A percentile compares a stretch with the other conserved stretches of the same genome.
phyloP scores from a whole-genome alignment of 179 eudicot genomes.

The Sideroxylon spinosum region DNA sequence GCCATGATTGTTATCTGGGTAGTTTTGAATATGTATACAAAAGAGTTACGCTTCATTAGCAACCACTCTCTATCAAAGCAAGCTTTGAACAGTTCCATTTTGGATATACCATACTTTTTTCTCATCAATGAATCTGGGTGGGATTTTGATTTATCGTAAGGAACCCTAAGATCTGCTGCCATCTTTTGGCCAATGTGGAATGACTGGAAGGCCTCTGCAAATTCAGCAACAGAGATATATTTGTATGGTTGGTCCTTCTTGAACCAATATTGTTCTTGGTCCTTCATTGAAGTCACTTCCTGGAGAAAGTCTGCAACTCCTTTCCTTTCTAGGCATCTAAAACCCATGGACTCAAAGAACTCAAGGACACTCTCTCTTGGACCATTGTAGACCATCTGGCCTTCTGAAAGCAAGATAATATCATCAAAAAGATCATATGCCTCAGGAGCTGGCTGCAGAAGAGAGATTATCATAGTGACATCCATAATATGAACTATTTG shows the following conservation, averaged over 20 bases:
- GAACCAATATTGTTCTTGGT: conserved; percentile 67
- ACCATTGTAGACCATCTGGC: conserved; percentile 60
- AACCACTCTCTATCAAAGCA: conserved; percentile 72
- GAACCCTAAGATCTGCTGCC: conserved; percentile 31
- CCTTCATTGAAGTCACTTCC: conserved; percentile 70
- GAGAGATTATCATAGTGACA: conserved; percentile 55
- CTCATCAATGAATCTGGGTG: conserved; percentile 56
- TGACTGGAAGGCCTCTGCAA: conserved; percentile 37
- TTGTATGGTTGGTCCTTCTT: conserved; percentile 35
- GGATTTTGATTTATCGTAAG: conserved; percentile 45
- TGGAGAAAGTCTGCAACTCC: conserved; percentile 69
- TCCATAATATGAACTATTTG: conserved; percentile 55
- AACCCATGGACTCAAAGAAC: conserved; percentile 51
- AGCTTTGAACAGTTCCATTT: conserved; percentile 19
- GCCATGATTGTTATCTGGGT: conserved; percentile 62
- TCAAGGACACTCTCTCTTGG: conserved; percentile 43
- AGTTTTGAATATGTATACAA: conserved; percentile 62
- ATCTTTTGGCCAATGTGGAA: conserved; percentile 43
- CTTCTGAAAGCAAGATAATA: conserved; percentile 53
- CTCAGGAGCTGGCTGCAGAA: conserved; percentile 65
- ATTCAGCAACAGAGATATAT: conserved; percentile 47
- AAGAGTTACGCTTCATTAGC: conserved; percentile 54
- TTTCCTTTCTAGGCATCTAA: conserved; percentile 57
- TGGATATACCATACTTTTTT: conserved; percentile 22
- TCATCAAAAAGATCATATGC: conserved; percentile 61